Evolutionary conservation across 768 basidiomycete species (phyloP).

Genomic region (Phlebiopsis flavidoalba): DNA sequence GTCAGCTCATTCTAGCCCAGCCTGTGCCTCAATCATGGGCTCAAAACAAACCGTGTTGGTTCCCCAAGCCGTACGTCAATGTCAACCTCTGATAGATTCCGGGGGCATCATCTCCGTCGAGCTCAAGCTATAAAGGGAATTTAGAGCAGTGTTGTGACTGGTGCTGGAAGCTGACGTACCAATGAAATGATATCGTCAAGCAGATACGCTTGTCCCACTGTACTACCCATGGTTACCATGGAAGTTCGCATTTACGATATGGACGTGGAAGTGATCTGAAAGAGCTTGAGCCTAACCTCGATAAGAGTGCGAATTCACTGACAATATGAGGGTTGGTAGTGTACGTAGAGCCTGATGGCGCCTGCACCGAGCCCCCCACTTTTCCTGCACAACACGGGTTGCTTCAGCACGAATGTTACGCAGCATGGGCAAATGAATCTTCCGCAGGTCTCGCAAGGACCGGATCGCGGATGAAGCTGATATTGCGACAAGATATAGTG

Average conservation of each 20-base stretch:
- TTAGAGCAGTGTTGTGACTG: background rate
- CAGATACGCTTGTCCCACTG: slow-evolving; percentile 88
- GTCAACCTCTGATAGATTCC: slow-evolving; percentile 67
- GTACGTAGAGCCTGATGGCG: slow-evolving; percentile 74
- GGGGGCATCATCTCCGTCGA: slow-evolving; percentile 39
- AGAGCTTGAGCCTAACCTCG: background rate
- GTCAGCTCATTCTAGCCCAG: background rate
- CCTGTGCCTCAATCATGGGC: slow-evolving; percentile 7
- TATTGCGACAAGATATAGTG: slow-evolving; percentile 85
- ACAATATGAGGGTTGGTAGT: slow-evolving; percentile 98
- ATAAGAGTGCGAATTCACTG: slow-evolving; percentile 27
- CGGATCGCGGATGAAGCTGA: slow-evolving; percentile 54
- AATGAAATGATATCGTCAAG: slow-evolving; percentile 89
- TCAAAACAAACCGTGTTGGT: slow-evolving; percentile 67
- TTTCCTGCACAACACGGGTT: slow-evolving; percentile 43
- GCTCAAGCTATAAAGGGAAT: slow-evolving; percentile 48
- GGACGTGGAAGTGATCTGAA: slow-evolving; percentile 90
- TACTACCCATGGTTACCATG: slow-evolving; percentile 59
- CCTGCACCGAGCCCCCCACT: slow-evolving; percentile 64
- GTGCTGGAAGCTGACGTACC: slow-evolving; percentile 35
- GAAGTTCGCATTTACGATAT: slow-evolving; percentile 78
- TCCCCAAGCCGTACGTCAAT: slow-evolving; percentile 78
- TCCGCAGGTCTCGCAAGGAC: slow-evolving; percentile 72
- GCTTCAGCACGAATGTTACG: slow-evolving; percentile 57
- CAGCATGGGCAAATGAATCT: slow-evolving; percentile 61